Conservation (phyloP, 2,329 filamentous ascomycete genomes). For the Exserohilum rostratum region DNA sequence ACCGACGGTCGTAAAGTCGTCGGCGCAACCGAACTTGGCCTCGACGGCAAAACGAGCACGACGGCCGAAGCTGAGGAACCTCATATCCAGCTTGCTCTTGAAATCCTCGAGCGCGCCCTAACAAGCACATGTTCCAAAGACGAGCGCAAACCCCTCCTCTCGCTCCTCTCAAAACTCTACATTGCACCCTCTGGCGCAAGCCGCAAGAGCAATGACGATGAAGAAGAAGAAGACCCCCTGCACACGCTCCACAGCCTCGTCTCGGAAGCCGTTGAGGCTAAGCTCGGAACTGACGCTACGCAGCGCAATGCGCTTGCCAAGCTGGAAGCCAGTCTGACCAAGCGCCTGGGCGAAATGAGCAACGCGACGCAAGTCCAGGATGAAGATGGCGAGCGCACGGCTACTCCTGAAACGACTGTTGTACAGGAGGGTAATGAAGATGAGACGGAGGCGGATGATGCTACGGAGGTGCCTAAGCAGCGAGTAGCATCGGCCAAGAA, state of each 20-base stretch:
- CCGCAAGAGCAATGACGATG: slow-evolving; percentile 28
- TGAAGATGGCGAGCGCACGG: slow-evolving; percentile 11
- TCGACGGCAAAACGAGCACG: slow-evolving; percentile 61
- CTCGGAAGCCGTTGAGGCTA: slow-evolving; percentile 55
- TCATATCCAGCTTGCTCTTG: slow-evolving; percentile 77
- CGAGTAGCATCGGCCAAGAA: neutral
- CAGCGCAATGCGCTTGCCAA: slow-evolving; percentile 62
- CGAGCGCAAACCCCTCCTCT: slow-evolving; percentile 71
- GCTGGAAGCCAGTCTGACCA: slow-evolving; percentile 57
- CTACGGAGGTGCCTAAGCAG: slow-evolving; percentile 26
- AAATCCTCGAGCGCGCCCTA: slow-evolving; percentile 76
- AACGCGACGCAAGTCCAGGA: slow-evolving; percentile 18
- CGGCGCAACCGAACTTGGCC: slow-evolving; percentile 59
- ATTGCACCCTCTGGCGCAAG: slow-evolving; percentile 64
- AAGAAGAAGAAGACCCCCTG: slow-evolving; percentile 26
- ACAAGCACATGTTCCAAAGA: slow-evolving; percentile 71
- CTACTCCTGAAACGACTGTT: slow-evolving; percentile 24
- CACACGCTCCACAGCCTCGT: slow-evolving; percentile 53
- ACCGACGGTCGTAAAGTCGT: slow-evolving; percentile 84
- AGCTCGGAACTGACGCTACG: slow-evolving; percentile 58
- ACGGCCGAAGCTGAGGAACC: slow-evolving; percentile 71
- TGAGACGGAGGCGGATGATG: slow-evolving; percentile 16
- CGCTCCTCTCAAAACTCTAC: slow-evolving; percentile 81
- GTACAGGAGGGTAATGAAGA: slow-evolving; percentile 12
- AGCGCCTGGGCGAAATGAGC: slow-evolving; percentile 54